Evolutionary conservation across 495 filamentous ascomycete species (phyloP), one percentile per base, ranked within the genome.

Genomic region (Daldinia childiae): DNA sequence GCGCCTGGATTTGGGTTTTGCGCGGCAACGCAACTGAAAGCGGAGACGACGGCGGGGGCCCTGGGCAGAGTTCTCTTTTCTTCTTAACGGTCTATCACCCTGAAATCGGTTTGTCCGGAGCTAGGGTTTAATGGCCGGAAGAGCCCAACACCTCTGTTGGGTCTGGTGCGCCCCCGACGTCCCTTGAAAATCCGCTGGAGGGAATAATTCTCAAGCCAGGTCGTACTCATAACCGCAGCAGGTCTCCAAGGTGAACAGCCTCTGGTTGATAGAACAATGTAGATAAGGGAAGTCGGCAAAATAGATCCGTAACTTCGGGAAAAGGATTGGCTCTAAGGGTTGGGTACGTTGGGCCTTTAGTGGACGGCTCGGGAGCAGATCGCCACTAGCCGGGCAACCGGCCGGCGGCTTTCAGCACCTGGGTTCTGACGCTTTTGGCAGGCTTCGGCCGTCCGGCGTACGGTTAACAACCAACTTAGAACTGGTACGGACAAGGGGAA

Each of bases 251-350:
- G 51, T 55, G 51, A 55, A 55, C 51, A 55, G 51, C 51, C 51
- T 55, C 51, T 55, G 51, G 51, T 55, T 55, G 51, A 55, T 55
- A 55, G 51, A 55, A 55, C 51, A 55, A 55, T 55, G 51, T 55
- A 55, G 51, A 55, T 55, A 55, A 55, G 51, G 51, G 51, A 55
- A 55, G 51, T 55, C 51, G 51, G 51, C 51, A 55, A 55, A 55
- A 55, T 55, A 55, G 51, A 55, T 55, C 51, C 51, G 51, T 55
- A 55, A 55, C 51, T 55, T 55, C 51, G 51, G 51, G 51, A 55
- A 55, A 55, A 55, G 51, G 51, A 55, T 55, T 55, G 51, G 51
- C 51, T 55, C 51, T 55, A 55, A 55, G 51, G 51, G 51, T 55
- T 55, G 51, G 51, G 51, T 32, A 55, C 51, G 51, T 55, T 32